Percentiles rank a stretch among this genome's conserved stretches.
Evolutionary conservation across 441 rosid species (phyloP).

Genomic region (Gossypium trilobum): DNA sequence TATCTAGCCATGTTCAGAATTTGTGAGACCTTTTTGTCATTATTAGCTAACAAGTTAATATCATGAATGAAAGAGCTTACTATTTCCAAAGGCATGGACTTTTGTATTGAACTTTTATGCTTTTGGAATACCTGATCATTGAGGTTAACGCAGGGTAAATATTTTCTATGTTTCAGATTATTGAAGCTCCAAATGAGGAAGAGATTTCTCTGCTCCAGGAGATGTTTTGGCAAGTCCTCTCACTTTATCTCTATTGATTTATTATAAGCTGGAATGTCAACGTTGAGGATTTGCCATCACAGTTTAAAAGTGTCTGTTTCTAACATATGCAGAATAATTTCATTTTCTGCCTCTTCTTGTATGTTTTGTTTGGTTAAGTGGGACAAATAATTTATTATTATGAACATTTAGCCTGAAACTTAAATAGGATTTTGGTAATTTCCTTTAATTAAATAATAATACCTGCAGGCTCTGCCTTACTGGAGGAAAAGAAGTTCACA

Average conservation of each 20-base stretch:
- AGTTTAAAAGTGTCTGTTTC: not conserved
- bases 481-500: constrained; percentile 95
- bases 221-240: constrained; percentile 65
- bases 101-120: constrained; percentile 9
- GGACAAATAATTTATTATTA: not conserved
- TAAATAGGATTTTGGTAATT: constrained; percentile 9
- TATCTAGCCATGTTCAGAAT: not conserved
- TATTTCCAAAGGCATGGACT: not conserved
- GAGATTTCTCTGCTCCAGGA: constrained; percentile 81
- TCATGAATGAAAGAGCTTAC: not conserved
- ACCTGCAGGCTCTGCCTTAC: constrained; percentile 65
- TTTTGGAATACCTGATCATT: constrained; percentile 22
- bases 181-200: constrained; percentile 87
- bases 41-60: not conserved
- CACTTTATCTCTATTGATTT: constrained; percentile 11
- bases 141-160: constrained; percentile 27
- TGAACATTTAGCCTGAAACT: constrained; percentile 3
- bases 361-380: not conserved
- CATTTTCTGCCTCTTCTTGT: constrained; percentile 3
- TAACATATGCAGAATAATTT: not conserved
- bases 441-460: constrained; percentile 11
- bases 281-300: not conserved
- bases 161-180: constrained; percentile 60
- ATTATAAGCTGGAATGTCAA: constrained; percentile 3
- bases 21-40: not conserved